A percentile compares a stretch with the other conserved stretches of the same genome.
These are phyloP conservation scores for Flaveria linearis DNA, from an alignment of 129 eudicot genomes.

Conservation along the genomic window DNA sequence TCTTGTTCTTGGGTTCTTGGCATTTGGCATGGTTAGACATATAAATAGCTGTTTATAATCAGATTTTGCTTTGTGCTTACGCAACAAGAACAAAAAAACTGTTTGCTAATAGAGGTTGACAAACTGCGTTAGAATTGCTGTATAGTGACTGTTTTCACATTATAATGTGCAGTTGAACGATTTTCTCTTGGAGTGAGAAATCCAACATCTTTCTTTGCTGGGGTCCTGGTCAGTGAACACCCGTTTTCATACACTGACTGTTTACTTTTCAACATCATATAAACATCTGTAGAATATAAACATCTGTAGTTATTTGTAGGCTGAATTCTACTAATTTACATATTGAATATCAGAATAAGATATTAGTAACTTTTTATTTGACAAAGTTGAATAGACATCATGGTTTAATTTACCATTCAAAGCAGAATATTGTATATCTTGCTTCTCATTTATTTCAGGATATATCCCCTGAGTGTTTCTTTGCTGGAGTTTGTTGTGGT, in stretches of 20 bases:
- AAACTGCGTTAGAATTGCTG: constrained; percentile 11
- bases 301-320: background rate
- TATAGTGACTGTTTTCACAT: constrained; percentile 26
- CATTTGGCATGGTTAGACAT: background rate
- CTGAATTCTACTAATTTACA: background rate
- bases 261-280: constrained; percentile 11
- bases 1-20: constrained; percentile 8
- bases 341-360: background rate
- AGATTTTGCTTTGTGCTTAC: background rate
- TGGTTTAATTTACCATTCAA: background rate
- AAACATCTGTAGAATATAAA: no score
- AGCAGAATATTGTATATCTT: background rate
- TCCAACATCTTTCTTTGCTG: constrained; percentile 93
- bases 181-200: constrained; percentile 97
- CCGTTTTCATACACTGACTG: background rate
- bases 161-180: constrained; percentile 74
- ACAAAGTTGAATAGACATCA: constrained; percentile 1
- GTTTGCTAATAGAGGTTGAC: constrained; percentile 2
- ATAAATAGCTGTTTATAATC: constrained; percentile 1
- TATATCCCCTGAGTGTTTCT: constrained; percentile 84
- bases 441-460: constrained; percentile 49
- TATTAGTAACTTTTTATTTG: background rate
- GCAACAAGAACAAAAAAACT: background rate
- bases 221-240: constrained; percentile 73
- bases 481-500: constrained; percentile 97